These are phyloP conservation scores for Adansonia digitata DNA, from an alignment of 345 rosid species.

Conservation along the genomic window DNA sequence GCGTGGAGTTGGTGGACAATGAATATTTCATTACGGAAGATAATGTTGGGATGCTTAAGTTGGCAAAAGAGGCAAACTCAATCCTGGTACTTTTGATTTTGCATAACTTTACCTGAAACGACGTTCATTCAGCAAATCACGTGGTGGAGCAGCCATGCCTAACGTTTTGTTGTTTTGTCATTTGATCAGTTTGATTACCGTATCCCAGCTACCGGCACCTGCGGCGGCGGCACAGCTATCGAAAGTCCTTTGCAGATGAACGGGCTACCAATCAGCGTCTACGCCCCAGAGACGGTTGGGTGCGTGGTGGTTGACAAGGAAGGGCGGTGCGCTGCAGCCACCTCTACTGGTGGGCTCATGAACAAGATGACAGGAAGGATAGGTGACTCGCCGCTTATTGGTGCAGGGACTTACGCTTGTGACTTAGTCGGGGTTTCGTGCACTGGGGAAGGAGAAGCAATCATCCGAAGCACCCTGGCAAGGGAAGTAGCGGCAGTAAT, in stretches of 20 bases:
- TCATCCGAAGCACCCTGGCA: slow-evolving; percentile 77
- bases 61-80: slow-evolving; percentile 87
- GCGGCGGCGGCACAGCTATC: slow-evolving; percentile 55
- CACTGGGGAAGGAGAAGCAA: slow-evolving; percentile 97
- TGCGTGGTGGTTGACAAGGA: slow-evolving; percentile 83
- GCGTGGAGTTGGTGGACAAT: slow-evolving; percentile 76
- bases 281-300: slow-evolving; percentile 93
- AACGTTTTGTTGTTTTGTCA: neutral
- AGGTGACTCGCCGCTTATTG: slow-evolving; percentile 96
- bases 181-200: slow-evolving; percentile 78
- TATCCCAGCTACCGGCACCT: slow-evolving; percentile 39
- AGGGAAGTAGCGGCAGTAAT: slow-evolving; percentile 93
- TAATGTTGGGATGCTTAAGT: slow-evolving; percentile 77
- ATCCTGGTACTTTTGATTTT: slow-evolving; percentile 52
- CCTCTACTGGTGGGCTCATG: slow-evolving; percentile 94
- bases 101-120: neutral
- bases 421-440: slow-evolving; percentile 79
- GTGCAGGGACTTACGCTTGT: slow-evolving; percentile 87
- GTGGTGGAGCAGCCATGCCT: neutral
- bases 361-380: slow-evolving; percentile 85
- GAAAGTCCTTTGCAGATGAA: slow-evolving; percentile 67
- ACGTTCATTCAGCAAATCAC: neutral
- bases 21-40: slow-evolving; percentile 81
- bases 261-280: slow-evolving; percentile 84
- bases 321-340: slow-evolving; percentile 87